Conservation (phyloP, 176 grass and related monocot species). For the Phyllostachys edulis region DNA sequence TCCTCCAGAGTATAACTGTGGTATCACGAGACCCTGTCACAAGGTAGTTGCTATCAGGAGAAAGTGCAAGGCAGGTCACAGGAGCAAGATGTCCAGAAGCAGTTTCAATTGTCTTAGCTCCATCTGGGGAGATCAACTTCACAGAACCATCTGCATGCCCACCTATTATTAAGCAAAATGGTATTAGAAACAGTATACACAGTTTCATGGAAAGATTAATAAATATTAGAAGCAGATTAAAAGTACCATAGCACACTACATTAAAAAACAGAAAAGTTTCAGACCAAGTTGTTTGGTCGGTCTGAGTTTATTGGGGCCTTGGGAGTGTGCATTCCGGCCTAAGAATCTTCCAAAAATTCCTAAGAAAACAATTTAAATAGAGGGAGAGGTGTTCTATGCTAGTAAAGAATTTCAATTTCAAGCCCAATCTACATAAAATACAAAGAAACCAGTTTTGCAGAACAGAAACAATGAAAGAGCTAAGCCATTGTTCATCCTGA, state of each 20-base stretch:
- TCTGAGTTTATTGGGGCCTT: background rate
- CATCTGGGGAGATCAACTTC: slow-evolving; percentile 79
- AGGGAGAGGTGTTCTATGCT: background rate
- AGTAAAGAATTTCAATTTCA: background rate
- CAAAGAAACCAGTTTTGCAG: slow-evolving; percentile 8
- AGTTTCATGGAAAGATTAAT: slow-evolving; percentile 13
- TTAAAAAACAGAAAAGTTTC: background rate
- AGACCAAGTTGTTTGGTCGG: background rate
- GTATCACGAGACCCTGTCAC: slow-evolving; percentile 88
- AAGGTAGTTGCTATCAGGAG: slow-evolving; percentile 79
- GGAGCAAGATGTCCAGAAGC: slow-evolving; percentile 85
- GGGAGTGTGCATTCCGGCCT: background rate
- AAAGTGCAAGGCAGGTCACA: slow-evolving; percentile 84
- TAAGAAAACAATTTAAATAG: slow-evolving; percentile 10
- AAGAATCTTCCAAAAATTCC: background rate
- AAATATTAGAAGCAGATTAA: slow-evolving; percentile 11
- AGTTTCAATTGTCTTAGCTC: slow-evolving; percentile 89
- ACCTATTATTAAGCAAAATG: slow-evolving; percentile 56
- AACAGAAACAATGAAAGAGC: background rate
- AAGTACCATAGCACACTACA: slow-evolving; percentile 12
- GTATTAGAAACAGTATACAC: slow-evolving; percentile 21
- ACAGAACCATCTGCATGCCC: slow-evolving; percentile 92
- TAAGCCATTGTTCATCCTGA: background rate
- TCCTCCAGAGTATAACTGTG: slow-evolving; percentile 89
- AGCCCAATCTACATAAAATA: slow-evolving; percentile 22